Evolutionary conservation across 495 filamentous ascomycete species (phyloP).

Genomic region (Penicillium samsonianum): DNA sequence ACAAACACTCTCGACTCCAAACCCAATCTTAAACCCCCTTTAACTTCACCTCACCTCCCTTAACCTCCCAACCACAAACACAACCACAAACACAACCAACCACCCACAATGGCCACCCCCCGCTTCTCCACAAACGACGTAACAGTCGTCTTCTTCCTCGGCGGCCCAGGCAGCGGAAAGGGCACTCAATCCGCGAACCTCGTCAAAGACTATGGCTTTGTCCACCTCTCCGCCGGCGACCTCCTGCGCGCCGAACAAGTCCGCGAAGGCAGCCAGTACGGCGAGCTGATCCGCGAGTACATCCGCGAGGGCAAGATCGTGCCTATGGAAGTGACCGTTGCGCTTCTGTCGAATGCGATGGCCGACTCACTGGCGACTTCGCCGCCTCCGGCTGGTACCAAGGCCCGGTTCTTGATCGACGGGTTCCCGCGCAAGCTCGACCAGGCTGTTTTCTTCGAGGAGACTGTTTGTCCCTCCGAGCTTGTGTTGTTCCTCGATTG

Average conservation of each 20-base stretch:
- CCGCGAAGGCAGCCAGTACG: constrained; percentile 80
- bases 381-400: constrained; percentile 26
- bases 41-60: background rate
- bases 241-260: constrained; percentile 91
- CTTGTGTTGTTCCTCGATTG: constrained; percentile 92
- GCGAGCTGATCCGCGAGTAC: constrained; percentile 82
- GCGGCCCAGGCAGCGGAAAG: constrained; percentile 58
- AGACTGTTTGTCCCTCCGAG: constrained; percentile 75
- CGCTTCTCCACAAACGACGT: constrained; percentile 79
- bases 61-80: background rate
- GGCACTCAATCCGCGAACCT: constrained; percentile 83
- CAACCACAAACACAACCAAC: constrained; percentile 8
- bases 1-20: constrained; percentile 15
- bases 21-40: constrained; percentile 7
- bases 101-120: constrained; percentile 48
- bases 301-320: constrained; percentile 95
- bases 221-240: constrained; percentile 90
- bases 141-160: constrained; percentile 73
- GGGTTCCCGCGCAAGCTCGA: constrained; percentile 96
- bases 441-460: constrained; percentile 91
- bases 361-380: constrained; percentile 51
- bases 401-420: constrained; percentile 80
- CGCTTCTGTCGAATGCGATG: constrained; percentile 91
- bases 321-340: constrained; percentile 97
- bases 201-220: constrained; percentile 87